Base-by-base conservation (phyloP, 495 filamentous ascomycete species). In the Aspergillus conjunctus region DNA sequence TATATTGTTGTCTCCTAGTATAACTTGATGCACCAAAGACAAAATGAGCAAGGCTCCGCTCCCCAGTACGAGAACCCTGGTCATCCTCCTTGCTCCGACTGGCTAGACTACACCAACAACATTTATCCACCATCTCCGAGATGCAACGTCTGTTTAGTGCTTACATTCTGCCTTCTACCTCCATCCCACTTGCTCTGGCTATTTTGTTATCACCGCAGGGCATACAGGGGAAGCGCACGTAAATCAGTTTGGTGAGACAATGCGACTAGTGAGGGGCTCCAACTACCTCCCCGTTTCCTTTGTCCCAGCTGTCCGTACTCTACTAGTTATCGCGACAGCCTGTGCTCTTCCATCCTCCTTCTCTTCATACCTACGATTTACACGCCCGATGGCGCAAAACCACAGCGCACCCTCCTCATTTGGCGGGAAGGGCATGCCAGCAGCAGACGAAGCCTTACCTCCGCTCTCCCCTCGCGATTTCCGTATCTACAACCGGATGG, bases 401-500 rank as follows among this genome's bases (percentile, higher is more conserved):
- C 12, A 43, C 17, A 43, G 11, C 15, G 1, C 26, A 20, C 49
- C 59, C 1, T 26, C 26, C 26, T 5, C 26, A 26, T 26, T 5
- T 26, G 26, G 26, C 26, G 26, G 26, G 26, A 26, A 2, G 26
- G 26, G 2, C 26, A 26, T 5, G 26, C 2, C 26, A 26, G 26
- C 26, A 26, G 26, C 26, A 41, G 11, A 5, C 37, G 37, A 41
- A 14, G 37, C 15, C 37, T 54, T 70, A 9, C 67, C 83, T 4
- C 77, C 80, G 52, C 74, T 89, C 17, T 81, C 79, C 6, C 60
- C 79, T 2, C 61, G 70, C 46, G 87, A 90, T 34, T 90, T 89
- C 60, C 68, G 76, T 20, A 66, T 71, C 31, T 94, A 90, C 70
- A 93, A 93, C 73, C 80, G 82, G 14, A 72, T 93, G 62, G 86